Conservation (phyloP, 345 rosid species). For the Gynandropsis gynandra region DNA sequence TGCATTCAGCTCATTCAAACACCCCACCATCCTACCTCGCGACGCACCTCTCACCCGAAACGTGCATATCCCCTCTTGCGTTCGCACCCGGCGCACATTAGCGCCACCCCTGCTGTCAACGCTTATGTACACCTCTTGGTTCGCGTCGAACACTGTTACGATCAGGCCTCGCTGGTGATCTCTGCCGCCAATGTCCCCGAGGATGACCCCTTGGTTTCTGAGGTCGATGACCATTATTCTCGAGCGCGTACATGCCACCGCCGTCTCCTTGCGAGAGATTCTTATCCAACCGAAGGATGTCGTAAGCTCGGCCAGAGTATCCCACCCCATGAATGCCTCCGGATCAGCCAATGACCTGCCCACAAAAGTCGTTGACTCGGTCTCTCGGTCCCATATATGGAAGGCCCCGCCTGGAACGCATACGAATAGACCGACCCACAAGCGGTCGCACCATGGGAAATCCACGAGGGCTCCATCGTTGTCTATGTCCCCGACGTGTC, state of each 20-base stretch:
- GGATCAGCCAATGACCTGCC: slow-evolving; percentile 63
- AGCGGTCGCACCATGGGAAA: slow-evolving; percentile 60
- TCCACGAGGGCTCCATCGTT: slow-evolving; percentile 74
- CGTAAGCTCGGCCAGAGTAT: slow-evolving; percentile 51
- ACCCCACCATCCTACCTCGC: slow-evolving; percentile 41
- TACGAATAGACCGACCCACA: slow-evolving; percentile 94
- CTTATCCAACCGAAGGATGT: slow-evolving; percentile 61
- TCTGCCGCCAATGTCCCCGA: slow-evolving; percentile 25
- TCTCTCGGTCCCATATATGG: slow-evolving; percentile 60
- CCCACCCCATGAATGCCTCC: slow-evolving; percentile 73
- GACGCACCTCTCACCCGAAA: slow-evolving; percentile 32
- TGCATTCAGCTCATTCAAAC: slow-evolving; percentile 59
- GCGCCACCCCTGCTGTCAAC: slow-evolving; percentile 54
- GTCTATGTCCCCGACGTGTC: slow-evolving; percentile 47
- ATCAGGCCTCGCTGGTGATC: slow-evolving; percentile 34
- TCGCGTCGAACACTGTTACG: slow-evolving; percentile 45
- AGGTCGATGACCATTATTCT: slow-evolving; percentile 43
- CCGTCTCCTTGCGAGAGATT: slow-evolving; percentile 42
- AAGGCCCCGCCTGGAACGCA: slow-evolving; percentile 69
- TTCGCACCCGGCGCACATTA: slow-evolving; percentile 44
- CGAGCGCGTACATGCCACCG: slow-evolving; percentile 65
- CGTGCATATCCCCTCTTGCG: slow-evolving; percentile 39
- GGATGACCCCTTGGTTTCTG: slow-evolving; percentile 41
- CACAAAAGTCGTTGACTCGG: slow-evolving; percentile 40
- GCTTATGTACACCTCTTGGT: slow-evolving; percentile 38